phyloP scores from a whole-genome alignment of 306 rosid species.

The Myrica gale region DNA sequence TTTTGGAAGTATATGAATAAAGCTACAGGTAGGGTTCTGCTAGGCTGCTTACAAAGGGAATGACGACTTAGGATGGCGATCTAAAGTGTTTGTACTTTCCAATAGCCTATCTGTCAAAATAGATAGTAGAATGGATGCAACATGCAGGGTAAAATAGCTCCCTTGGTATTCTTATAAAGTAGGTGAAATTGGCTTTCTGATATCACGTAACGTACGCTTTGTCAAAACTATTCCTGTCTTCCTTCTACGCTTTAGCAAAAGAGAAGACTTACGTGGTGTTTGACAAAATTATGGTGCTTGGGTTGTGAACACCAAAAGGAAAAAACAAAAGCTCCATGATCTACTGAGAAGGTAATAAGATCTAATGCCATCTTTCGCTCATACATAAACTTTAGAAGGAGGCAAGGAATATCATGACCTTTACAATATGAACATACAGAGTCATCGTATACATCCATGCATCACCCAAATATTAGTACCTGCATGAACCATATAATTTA shows the following conservation, averaged over 20 bases:
- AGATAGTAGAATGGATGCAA: no score
- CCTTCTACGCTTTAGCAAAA: background rate
- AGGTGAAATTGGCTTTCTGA: background rate
- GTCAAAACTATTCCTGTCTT: background rate
- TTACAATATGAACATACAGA: background rate
- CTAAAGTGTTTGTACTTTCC: no score
- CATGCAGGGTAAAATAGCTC: background rate
- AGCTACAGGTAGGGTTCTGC: no score
- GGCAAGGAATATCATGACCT: background rate
- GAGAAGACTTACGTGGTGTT: background rate
- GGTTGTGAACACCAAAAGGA: background rate
- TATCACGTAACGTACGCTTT: background rate
- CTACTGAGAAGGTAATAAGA: background rate
- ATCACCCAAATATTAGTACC: background rate
- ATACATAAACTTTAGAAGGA: background rate
- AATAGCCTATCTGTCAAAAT: no score
- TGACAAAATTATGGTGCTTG: background rate
- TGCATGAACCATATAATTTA: background rate
- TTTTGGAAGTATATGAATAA: no score
- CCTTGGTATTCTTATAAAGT: background rate
- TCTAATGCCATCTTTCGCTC: background rate
- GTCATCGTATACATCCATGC: background rate
- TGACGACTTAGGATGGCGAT: no score
- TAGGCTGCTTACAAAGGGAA: no score
- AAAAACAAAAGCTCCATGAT: background rate